phyloP scores from a whole-genome alignment of 257 asterid genomes.

The Dorcoceras hygrometricum region DNA sequence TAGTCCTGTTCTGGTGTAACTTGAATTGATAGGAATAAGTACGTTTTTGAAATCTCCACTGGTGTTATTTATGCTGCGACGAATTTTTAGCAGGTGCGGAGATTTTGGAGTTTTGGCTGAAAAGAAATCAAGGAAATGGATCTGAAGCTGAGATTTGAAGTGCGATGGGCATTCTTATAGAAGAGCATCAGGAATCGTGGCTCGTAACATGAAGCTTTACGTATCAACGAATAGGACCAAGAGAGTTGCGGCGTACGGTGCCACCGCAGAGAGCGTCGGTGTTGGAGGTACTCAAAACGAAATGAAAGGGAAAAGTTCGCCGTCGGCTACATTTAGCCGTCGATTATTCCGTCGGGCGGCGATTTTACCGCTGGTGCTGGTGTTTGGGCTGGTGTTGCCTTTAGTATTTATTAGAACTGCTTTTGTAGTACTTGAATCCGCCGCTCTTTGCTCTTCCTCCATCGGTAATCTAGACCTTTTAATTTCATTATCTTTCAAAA shows the following conservation, averaged over 20 bases:
- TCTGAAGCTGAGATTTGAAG: conserved; percentile 23
- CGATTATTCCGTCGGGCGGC: conserved; percentile 46
- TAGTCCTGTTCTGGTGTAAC: background rate
- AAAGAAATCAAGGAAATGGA: conserved; percentile 12
- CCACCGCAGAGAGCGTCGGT: conserved; percentile 26
- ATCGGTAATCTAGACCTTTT: conserved; percentile 35
- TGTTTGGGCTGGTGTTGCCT: conserved; percentile 55
- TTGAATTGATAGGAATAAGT: background rate
- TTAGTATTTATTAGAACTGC: conserved; percentile 57
- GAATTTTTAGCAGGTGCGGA: background rate
- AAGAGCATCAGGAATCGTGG: conserved; percentile 35
- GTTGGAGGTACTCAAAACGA: conserved; percentile 30
- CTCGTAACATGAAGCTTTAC: conserved; percentile 48
- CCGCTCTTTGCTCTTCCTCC: conserved; percentile 65
- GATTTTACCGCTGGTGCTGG: conserved; percentile 43
- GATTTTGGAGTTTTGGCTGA: background rate
- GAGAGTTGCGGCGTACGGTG: conserved; percentile 39
- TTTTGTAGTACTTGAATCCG: conserved; percentile 62
- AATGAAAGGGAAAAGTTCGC: conserved; percentile 44
- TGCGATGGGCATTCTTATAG: conserved; percentile 27
- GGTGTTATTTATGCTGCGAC: background rate
- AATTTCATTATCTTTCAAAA: background rate
- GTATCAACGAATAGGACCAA: conserved; percentile 45
- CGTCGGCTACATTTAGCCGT: conserved; percentile 33
- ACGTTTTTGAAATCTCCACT: background rate